phyloP scores from a whole-genome alignment of 768 basidiomycete genomes.

The Russula dissimulans region DNA sequence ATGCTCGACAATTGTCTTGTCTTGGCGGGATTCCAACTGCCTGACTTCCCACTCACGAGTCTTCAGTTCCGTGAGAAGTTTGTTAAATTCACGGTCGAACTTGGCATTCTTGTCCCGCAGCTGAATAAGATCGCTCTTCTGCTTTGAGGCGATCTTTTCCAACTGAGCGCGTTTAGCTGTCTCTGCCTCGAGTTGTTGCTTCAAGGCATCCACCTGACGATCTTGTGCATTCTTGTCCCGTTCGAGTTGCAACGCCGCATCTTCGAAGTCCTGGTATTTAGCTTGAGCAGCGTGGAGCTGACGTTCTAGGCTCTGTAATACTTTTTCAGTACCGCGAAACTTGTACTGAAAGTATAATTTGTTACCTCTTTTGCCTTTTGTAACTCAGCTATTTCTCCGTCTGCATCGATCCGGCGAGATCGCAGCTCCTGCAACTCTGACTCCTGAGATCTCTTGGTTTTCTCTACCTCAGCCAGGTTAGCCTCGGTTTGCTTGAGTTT shows the following conservation, averaged over 20 bases:
- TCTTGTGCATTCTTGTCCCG: constrained; percentile 68
- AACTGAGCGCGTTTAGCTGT: constrained; percentile 61
- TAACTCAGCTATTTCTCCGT: constrained; percentile 53
- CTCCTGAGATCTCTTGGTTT: constrained; percentile 54
- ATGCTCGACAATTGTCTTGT: constrained; percentile 98
- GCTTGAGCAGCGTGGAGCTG: constrained; percentile 63
- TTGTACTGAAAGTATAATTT: constrained; percentile 15
- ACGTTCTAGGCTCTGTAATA: constrained; percentile 58
- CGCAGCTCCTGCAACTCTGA: constrained; percentile 67
- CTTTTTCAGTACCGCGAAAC: neutral
- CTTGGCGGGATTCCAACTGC: constrained; percentile 77
- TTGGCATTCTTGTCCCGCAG: constrained; percentile 62
- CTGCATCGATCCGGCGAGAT: constrained; percentile 57
- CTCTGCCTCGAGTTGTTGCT: constrained; percentile 71
- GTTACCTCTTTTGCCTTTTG: constrained; percentile 64
- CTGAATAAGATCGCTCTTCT: constrained; percentile 60
- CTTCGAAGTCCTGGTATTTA: constrained; percentile 82
- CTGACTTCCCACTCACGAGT: constrained; percentile 79
- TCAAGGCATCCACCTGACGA: constrained; percentile 59
- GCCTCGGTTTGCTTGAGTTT: constrained; percentile 42
- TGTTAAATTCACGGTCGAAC: constrained; percentile 72
- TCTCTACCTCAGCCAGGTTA: constrained; percentile 51
- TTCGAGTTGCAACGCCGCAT: constrained; percentile 75
- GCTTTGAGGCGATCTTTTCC: constrained; percentile 51
- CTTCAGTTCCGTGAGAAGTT: constrained; percentile 71